Percentiles rank a stretch among this genome's conserved stretches.
Conservation (phyloP, 2,329 filamentous ascomycete genomes). For the Apiospora rasikravindrae region DNA sequence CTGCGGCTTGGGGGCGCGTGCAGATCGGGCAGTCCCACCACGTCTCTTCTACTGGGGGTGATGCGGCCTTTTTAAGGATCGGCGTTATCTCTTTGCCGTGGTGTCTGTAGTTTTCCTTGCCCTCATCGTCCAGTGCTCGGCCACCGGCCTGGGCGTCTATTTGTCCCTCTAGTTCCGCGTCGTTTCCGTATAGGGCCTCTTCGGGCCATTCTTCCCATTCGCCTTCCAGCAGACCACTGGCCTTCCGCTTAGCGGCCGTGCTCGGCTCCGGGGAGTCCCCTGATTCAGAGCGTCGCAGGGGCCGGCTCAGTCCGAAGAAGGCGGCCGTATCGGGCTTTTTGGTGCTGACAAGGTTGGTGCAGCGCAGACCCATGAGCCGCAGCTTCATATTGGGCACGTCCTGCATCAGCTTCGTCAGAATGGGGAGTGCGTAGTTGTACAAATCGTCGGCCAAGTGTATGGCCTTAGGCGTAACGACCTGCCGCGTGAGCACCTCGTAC, state of each 20-base stretch:
- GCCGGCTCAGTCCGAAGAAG: conserved; percentile 73
- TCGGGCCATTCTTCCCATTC: conserved; percentile 74
- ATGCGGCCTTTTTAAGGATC: conserved; percentile 44
- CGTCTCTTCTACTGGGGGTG: conserved; percentile 43
- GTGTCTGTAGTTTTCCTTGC: conserved; percentile 40
- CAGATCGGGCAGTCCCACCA: conserved; percentile 92
- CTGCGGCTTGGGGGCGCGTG: conserved; percentile 71
- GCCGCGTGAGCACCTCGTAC: conserved; percentile 87
- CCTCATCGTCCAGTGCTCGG: conserved; percentile 37
- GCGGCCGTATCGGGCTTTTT: conserved; percentile 78
- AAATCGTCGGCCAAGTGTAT: conserved; percentile 79
- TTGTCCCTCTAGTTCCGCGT: conserved; percentile 5
- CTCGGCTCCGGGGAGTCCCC: conserved; percentile 24
- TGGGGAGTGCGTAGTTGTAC: conserved; percentile 80
- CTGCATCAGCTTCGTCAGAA: conserved; percentile 82
- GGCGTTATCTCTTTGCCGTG: conserved; percentile 60
- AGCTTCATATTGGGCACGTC: conserved; percentile 81
- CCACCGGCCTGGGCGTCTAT: not conserved
- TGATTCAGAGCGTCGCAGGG: conserved; percentile 35
- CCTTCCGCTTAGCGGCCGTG: conserved; percentile 42
- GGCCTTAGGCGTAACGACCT: conserved; percentile 75
- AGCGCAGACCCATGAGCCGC: conserved; percentile 85
- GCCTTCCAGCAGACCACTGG: conserved; percentile 41
- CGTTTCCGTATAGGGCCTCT: conserved; percentile 55
- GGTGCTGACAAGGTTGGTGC: conserved; percentile 84